These are phyloP conservation scores for Saccharomyces pastorianus DNA, from an alignment of 1,139 yeast species.

Conservation along the genomic window DNA sequence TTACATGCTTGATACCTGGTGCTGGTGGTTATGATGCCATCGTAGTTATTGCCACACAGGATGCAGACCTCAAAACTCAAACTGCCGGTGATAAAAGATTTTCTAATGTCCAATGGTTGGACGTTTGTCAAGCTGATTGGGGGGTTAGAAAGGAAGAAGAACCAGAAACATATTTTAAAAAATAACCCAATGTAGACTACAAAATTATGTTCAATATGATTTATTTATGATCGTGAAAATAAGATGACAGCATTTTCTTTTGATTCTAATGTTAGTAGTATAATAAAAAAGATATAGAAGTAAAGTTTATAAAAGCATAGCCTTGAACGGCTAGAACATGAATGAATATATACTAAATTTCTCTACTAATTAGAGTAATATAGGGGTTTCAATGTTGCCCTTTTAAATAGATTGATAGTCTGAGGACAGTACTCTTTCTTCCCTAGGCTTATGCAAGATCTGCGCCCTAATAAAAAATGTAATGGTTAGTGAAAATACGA, in stretches of 20 bases:
- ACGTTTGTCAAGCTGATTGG: constrained; percentile 48
- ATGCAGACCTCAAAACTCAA: constrained; percentile 35
- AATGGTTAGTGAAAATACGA: constrained; percentile 6
- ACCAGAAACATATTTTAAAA: constrained; percentile 7
- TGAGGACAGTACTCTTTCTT: background rate
- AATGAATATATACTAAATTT: background rate
- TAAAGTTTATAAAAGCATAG: background rate
- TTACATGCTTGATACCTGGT: constrained; percentile 96
- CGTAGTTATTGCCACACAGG: constrained; percentile 54
- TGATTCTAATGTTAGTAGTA: background rate
- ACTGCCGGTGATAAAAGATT: constrained; percentile 34
- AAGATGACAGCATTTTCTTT: background rate
- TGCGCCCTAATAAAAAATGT: constrained; percentile 4
- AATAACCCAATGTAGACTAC: background rate
- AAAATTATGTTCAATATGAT: background rate
- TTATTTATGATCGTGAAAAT: background rate
- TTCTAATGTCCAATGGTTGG: constrained; percentile 52
- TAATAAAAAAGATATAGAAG: background rate
- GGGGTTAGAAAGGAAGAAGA: constrained; percentile 39
- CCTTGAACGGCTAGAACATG: background rate
- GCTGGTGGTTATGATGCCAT: constrained; percentile 98
- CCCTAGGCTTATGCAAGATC: background rate
- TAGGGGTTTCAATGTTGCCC: background rate
- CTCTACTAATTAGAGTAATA: background rate
- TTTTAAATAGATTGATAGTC: background rate